phyloP scores from a whole-genome alignment of 768 basidiomycete species.

The Macrolepiota dolichaula region DNA sequence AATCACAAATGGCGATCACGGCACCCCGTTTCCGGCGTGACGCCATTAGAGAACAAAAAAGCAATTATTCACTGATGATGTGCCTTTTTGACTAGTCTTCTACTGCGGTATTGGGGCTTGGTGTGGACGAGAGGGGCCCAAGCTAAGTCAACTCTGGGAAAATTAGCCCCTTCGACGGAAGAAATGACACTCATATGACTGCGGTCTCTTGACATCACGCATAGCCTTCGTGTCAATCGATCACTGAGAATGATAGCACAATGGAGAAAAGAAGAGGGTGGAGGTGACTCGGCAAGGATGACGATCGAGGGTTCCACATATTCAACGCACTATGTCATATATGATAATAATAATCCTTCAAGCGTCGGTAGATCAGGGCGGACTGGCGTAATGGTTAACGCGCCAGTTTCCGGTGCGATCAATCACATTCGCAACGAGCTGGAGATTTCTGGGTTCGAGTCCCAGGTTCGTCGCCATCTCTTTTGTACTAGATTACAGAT shows the following conservation, averaged over 20 bases:
- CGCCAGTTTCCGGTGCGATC: constrained; percentile 18
- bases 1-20: no score
- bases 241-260: not conserved
- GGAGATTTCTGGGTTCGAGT: constrained; percentile 21
- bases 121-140: not conserved
- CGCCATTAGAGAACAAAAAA: no score
- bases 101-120: no score
- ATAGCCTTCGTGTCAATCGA: not conserved
- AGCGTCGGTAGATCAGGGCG: constrained; percentile 1
- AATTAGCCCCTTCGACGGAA: not conserved
- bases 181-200: not conserved
- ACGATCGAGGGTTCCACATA: not conserved
- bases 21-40: no score
- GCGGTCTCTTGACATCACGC: not conserved
- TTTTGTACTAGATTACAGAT: not conserved
- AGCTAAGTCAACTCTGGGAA: not conserved
- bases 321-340: not conserved
- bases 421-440: constrained; percentile 7
- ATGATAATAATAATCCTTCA: not conserved
- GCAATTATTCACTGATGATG: no score
- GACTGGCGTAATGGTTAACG: constrained; percentile 22
- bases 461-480: constrained; percentile 17
- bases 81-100: no score
- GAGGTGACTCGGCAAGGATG: not conserved
- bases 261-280: not conserved